phyloP scores from a whole-genome alignment of 192 early-diverging fungal species.

The Coemansia sp. region DNA sequence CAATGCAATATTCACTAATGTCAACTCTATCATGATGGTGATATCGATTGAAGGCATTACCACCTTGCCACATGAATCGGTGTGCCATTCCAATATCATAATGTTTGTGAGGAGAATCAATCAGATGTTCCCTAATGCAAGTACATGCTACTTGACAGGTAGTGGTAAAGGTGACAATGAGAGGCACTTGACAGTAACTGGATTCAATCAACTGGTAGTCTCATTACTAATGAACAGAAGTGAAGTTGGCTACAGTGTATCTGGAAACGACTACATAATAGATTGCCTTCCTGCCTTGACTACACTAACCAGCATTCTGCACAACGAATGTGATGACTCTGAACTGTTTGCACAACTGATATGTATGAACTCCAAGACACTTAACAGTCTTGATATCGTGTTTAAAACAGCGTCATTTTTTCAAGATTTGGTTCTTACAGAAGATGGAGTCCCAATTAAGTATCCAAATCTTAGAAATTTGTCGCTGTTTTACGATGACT shows the following conservation, averaged over 20 bases:
- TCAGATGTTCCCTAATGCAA: neutral
- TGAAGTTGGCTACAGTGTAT: neutral
- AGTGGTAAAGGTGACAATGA: neutral
- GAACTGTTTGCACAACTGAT: neutral
- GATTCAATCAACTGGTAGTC: neutral
- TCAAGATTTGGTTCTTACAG: neutral
- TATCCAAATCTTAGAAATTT: neutral
- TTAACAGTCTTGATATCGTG: neutral
- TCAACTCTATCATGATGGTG: neutral
- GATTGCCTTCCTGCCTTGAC: neutral
- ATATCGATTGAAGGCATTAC: neutral
- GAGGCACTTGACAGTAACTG: neutral
- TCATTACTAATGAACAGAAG: neutral
- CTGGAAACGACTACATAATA: neutral
- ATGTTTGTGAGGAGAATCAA: slow-evolving; percentile 1
- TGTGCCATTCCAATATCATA: neutral
- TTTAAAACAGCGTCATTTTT: neutral
- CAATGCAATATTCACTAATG: neutral
- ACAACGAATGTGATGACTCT: neutral
- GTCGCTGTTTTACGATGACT: neutral
- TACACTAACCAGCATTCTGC: neutral
- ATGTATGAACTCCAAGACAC: neutral
- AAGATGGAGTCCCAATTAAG: neutral
- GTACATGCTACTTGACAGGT: neutral
- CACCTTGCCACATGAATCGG: neutral